Evolutionary conservation across 2,329 filamentous ascomycete genomes (phyloP).

Genomic region (Trichophyton mentagrophytes): DNA sequence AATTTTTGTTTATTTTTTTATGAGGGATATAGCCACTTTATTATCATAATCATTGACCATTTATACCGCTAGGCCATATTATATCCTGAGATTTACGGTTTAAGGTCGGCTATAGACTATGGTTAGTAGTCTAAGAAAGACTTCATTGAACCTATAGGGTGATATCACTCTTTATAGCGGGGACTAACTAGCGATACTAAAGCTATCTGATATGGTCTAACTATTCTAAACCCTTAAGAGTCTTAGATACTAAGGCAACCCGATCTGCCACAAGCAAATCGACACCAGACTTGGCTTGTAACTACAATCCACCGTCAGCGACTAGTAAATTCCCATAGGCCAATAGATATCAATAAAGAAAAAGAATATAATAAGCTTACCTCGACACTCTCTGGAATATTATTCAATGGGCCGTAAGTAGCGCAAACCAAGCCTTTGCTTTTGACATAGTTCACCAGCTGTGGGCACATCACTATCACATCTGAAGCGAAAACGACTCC

Average conservation of each 20-base stretch:
- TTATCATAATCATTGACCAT: no score
- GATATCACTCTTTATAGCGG: no score
- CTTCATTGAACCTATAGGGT: no score
- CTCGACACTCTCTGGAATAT: conserved; percentile 16
- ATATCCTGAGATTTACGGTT: no score
- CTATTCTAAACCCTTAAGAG: not conserved
- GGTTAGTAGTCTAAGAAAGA: no score
- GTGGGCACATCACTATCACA: conserved; percentile 25
- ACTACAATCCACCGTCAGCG: conserved; percentile 6
- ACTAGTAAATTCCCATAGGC: not conserved
- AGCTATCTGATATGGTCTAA: no score
- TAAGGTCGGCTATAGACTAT: no score
- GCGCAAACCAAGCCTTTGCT: conserved; percentile 23
- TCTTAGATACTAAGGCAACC: conserved; percentile 13
- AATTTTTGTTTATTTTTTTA: no score
- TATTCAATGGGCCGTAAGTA: conserved; percentile 27
- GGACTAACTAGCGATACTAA: no score
- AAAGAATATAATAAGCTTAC: conserved; percentile 9
- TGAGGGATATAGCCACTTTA: no score
- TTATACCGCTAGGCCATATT: no score
- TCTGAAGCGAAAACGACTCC: conserved; percentile 29
- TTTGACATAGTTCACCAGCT: conserved; percentile 26
- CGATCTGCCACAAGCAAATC: conserved; percentile 17
- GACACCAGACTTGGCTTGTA: conserved; percentile 16
- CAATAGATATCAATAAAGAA: not conserved